A percentile compares a stretch with the other conserved stretches of the same genome.
Conservation (phyloP, 805 yeast genomes). For the Yamadazyma akitaensis region DNA sequence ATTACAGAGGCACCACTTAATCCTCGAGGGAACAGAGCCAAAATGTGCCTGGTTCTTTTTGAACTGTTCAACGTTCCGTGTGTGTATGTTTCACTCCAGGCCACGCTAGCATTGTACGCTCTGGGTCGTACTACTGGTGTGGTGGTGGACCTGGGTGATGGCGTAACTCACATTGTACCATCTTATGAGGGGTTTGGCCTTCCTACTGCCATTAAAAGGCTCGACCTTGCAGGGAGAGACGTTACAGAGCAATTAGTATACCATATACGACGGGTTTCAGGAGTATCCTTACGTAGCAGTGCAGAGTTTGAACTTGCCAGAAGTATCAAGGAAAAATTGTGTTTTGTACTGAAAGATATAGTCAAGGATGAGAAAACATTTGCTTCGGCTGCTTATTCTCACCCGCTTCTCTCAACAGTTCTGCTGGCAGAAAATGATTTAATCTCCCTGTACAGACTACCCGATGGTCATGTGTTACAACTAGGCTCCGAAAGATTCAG, state of each 20-base stretch:
- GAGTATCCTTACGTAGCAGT: slow-evolving; percentile 61
- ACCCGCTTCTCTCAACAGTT: slow-evolving; percentile 4
- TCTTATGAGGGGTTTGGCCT: slow-evolving; percentile 86
- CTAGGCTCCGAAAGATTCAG: slow-evolving; percentile 69
- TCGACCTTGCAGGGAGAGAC: slow-evolving; percentile 85
- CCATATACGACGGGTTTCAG: slow-evolving; percentile 61
- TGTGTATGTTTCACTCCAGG: slow-evolving; percentile 68
- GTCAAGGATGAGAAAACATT: slow-evolving; percentile 52
- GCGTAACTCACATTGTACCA: slow-evolving; percentile 84
- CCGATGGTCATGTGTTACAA: slow-evolving; percentile 74
- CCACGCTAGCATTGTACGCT: slow-evolving; percentile 81
- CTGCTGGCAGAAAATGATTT: slow-evolving; percentile 22
- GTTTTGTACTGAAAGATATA: slow-evolving; percentile 62
- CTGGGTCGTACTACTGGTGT: slow-evolving; percentile 89
- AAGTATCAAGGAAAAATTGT: slow-evolving; percentile 69
- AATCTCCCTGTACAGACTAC: slow-evolving; percentile 53
- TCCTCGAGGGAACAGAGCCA: slow-evolving; percentile 58
- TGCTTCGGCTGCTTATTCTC: slow-evolving; percentile 15
- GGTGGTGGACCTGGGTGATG: slow-evolving; percentile 90
- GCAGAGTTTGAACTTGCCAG: slow-evolving; percentile 83
- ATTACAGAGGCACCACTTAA: slow-evolving; percentile 89
- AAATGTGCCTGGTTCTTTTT: slow-evolving; percentile 61
- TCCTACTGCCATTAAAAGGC: slow-evolving; percentile 65
- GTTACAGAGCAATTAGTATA: slow-evolving; percentile 71
- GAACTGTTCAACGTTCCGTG: slow-evolving; percentile 76